phyloP scores from a whole-genome alignment of 1,139 yeast species.

The Saccharomyces hybrid region DNA sequence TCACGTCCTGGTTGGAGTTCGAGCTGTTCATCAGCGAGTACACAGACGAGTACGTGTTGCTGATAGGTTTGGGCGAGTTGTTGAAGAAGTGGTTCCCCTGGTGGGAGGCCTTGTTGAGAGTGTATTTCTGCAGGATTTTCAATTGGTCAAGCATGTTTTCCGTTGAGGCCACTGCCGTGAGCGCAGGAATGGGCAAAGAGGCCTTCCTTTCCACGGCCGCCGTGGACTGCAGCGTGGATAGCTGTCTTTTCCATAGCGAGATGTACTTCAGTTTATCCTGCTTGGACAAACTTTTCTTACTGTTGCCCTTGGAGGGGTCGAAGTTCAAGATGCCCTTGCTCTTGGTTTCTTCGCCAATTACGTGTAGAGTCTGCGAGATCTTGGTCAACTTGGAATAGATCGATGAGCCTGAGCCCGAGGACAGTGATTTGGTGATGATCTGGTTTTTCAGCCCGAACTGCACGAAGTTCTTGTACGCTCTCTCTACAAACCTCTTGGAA shows the following conservation, averaged over 20 bases:
- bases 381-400: slow-evolving; percentile 27
- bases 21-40: slow-evolving; percentile 58
- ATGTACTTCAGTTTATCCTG: slow-evolving; percentile 21
- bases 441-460: slow-evolving; percentile 37
- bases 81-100: slow-evolving; percentile 28
- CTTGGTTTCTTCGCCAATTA: slow-evolving; percentile 31
- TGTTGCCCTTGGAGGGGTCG: slow-evolving; percentile 19
- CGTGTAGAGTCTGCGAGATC: slow-evolving; percentile 29
- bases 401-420: slow-evolving; percentile 13
- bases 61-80: slow-evolving; percentile 34
- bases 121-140: slow-evolving; percentile 18
- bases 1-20: slow-evolving; percentile 62
- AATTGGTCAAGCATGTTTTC: neutral
- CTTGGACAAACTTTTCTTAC: slow-evolving; percentile 17
- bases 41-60: slow-evolving; percentile 35
- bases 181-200: neutral
- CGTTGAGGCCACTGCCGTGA: neutral
- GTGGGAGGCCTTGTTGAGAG: slow-evolving; percentile 20
- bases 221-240: neutral
- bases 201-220: slow-evolving; percentile 1
- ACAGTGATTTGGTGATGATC: slow-evolving; percentile 24
- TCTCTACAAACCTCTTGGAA: slow-evolving; percentile 42
- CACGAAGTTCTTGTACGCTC: slow-evolving; percentile 41
- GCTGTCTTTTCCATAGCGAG: slow-evolving; percentile 11
- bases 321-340: slow-evolving; percentile 29